Conservation (phyloP, 306 rosid genomes). For the Cicer arietinum region DNA sequence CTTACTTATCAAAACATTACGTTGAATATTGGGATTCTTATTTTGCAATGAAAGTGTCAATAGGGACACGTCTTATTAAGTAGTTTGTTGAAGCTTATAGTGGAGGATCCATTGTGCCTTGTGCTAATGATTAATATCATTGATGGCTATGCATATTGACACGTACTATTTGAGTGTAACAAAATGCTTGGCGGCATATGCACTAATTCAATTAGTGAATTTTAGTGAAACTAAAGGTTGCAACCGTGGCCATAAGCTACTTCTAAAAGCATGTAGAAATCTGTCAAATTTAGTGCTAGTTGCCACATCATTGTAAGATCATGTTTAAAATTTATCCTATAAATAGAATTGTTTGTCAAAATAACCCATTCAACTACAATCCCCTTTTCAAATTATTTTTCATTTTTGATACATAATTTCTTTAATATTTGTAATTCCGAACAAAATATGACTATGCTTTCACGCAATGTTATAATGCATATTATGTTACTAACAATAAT, state of each 20-base stretch:
- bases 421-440: neutral
- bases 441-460: constrained; percentile 37
- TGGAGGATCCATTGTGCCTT: constrained; percentile 22
- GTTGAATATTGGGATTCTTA: neutral
- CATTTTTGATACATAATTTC: neutral
- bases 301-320: constrained; percentile 22
- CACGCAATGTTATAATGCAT: neutral
- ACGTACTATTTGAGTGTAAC: constrained; percentile 35
- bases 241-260: constrained; percentile 36
- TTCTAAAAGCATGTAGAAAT: constrained; percentile 33
- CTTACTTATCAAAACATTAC: neutral
- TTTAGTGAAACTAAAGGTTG: constrained; percentile 46
- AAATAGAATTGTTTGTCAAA: constrained; percentile 42
- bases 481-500: constrained; percentile 24
- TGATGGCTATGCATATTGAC: constrained; percentile 21
- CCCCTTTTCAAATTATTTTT: neutral
- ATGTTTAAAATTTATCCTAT: constrained; percentile 20
- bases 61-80: constrained; percentile 33
- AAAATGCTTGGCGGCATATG: constrained; percentile 50
- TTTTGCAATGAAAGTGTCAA: constrained; percentile 6
- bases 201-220: constrained; percentile 48
- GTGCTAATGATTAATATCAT: neutral
- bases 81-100: constrained; percentile 29
- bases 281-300: constrained; percentile 34
- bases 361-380: constrained; percentile 28